phyloP scores from a whole-genome alignment of 2,329 filamentous ascomycete species.

The Curvularia lunata region DNA sequence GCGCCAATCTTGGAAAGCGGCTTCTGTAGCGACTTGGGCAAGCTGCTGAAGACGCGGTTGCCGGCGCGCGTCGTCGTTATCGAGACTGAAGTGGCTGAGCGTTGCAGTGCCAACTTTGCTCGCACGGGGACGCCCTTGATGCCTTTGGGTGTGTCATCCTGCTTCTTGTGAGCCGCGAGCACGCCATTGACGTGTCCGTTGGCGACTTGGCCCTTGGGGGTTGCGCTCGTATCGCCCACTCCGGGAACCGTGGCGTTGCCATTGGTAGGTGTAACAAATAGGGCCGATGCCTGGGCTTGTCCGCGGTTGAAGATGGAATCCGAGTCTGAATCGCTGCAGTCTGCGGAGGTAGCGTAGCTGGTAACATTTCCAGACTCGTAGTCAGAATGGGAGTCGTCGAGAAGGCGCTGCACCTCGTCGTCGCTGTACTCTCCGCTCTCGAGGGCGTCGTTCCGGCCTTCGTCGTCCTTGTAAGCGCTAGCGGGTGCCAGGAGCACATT shows the following conservation, averaged over 20 bases:
- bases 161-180: constrained; percentile 25
- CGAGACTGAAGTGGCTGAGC: constrained; percentile 31
- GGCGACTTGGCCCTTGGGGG: constrained; percentile 42
- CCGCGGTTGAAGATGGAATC: constrained; percentile 40
- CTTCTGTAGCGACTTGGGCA: constrained; percentile 62
- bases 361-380: constrained; percentile 56
- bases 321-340: constrained; percentile 33
- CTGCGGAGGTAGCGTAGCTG: constrained; percentile 47
- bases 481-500: constrained; percentile 90
- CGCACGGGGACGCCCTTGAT: constrained; percentile 46
- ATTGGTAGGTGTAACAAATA: constrained; percentile 55
- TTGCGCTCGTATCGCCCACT: constrained; percentile 49
- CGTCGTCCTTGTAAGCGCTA: constrained; percentile 71
- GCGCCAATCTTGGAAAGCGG: constrained; percentile 53
- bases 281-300: constrained; percentile 35
- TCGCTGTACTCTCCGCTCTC: constrained; percentile 63
- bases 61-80: constrained; percentile 41
- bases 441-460: constrained; percentile 50
- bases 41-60: constrained; percentile 53
- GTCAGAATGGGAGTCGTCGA: constrained; percentile 54
- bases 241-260: constrained; percentile 54
- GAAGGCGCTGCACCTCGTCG: constrained; percentile 50
- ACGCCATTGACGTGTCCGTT: constrained; percentile 48
- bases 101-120: constrained; percentile 26
- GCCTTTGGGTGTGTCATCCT: constrained; percentile 39